These are phyloP conservation scores for Fusarium camptoceras DNA, from an alignment of 2,329 filamentous ascomycete genomes.

Conservation along the genomic window DNA sequence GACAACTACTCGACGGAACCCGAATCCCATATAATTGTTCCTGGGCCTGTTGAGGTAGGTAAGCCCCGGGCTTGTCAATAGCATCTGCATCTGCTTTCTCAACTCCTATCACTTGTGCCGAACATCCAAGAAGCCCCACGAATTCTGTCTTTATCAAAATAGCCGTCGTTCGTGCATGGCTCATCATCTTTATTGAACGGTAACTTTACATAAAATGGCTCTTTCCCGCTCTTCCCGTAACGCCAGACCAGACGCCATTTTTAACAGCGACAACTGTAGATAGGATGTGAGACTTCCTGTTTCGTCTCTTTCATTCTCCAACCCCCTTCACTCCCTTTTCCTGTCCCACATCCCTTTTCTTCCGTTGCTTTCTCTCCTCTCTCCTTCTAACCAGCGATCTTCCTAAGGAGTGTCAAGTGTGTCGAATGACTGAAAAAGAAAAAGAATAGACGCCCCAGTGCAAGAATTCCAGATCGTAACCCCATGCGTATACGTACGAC, in stretches of 20 bases:
- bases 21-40: not conserved
- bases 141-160: constrained; percentile 38
- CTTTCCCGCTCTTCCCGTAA: constrained; percentile 49
- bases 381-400: constrained; percentile 16
- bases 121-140: constrained; percentile 1
- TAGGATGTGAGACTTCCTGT: constrained; percentile 39
- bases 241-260: constrained; percentile 50
- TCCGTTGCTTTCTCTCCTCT: constrained; percentile 1
- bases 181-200: constrained; percentile 43
- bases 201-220: constrained; percentile 49
- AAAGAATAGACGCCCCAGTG: constrained; percentile 38
- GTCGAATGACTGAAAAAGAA: constrained; percentile 41
- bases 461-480: constrained; percentile 43
- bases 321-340: constrained; percentile 1
- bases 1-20: not conserved
- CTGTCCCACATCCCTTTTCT: not conserved
- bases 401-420: constrained; percentile 44
- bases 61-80: not conserved
- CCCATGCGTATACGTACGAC: constrained; percentile 41
- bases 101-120: not conserved
- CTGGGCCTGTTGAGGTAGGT: not conserved
- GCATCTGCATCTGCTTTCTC: not conserved
- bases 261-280: constrained; percentile 38
- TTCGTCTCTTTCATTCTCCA: constrained; percentile 19
- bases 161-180: constrained; percentile 36